phyloP scores from a whole-genome alignment of 495 filamentous ascomycete species.

The Tuber aestivum region DNA sequence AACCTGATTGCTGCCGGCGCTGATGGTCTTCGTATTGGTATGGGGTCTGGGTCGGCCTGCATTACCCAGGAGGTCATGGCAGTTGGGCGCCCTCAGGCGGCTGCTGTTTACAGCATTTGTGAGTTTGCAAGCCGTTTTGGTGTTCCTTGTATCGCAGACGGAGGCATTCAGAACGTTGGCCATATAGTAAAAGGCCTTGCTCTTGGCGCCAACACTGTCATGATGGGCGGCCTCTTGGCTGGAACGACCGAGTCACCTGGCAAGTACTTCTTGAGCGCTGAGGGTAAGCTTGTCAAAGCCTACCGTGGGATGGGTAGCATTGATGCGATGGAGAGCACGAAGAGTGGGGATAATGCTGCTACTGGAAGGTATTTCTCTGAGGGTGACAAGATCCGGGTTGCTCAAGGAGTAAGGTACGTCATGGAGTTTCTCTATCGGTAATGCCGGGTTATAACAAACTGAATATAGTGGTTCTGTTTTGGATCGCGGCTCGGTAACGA shows the following conservation, averaged over 20 bases:
- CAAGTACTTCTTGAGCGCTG: conserved; percentile 88
- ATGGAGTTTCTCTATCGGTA: conserved; percentile 27
- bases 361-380: conserved; percentile 98
- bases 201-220: conserved; percentile 88
- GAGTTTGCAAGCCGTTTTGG: conserved; percentile 86
- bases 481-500: conserved; percentile 73
- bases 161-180: conserved; percentile 95
- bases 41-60: conserved; percentile 96
- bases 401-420: conserved; percentile 74
- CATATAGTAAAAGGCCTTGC: conserved; percentile 98
- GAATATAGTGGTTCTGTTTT: conserved; percentile 54
- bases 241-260: conserved; percentile 97
- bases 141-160: conserved; percentile 95
- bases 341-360: conserved; percentile 87
- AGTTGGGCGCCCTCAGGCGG: conserved; percentile 89
- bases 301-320: conserved; percentile 99
- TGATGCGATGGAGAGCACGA: conserved; percentile 99
- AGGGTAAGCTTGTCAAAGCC: conserved; percentile 96
- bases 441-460: conserved; percentile 30
- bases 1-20: conserved; percentile 85
- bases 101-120: conserved; percentile 81
- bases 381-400: conserved; percentile 86
- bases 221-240: conserved; percentile 98
- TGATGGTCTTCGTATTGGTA: conserved; percentile 95
- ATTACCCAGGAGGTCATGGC: conserved; percentile 99